Evolutionary conservation across 352 stramenopile species (phyloP).

Genomic region (Phytophthora europaea): DNA sequence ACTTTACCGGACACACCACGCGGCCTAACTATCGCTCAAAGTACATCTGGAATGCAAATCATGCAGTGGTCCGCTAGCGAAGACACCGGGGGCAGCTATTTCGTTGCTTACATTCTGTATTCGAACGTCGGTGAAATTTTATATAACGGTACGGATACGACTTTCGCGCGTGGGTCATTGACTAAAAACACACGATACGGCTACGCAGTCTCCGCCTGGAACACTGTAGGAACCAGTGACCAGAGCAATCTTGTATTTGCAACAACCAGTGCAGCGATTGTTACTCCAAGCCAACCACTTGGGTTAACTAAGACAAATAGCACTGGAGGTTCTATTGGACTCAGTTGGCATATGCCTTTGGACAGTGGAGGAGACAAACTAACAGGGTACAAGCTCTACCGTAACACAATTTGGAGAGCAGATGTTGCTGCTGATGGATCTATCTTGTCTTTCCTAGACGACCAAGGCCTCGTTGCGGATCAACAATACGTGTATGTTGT

Average conservation of each 20-base stretch:
- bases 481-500: conserved; percentile 57
- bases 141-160: conserved; percentile 54
- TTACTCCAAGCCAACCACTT: conserved; percentile 42
- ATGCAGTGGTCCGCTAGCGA: conserved; percentile 51
- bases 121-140: conserved; percentile 38
- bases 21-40: conserved; percentile 36
- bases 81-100: conserved; percentile 48
- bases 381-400: conserved; percentile 54
- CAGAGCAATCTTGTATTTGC: conserved; percentile 25
- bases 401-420: conserved; percentile 32
- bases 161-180: conserved; percentile 47
- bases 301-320: conserved; percentile 15
- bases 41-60: conserved; percentile 55
- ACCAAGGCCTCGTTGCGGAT: conserved; percentile 36
- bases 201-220: conserved; percentile 55
- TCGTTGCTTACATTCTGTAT: conserved; percentile 51
- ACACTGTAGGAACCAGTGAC: conserved; percentile 50
- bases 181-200: conserved; percentile 52
- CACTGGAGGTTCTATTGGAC: conserved; percentile 53
- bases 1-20: conserved; percentile 48
- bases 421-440: conserved; percentile 8
- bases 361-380: conserved; percentile 55
- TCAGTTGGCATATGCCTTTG: conserved; percentile 51
- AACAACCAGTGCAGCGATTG: conserved; percentile 31
- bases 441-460: conserved; percentile 36